A percentile compares a stretch with the other conserved stretches of the same genome.
These are phyloP conservation scores for Reutealis trisperma DNA, from an alignment of 345 rosid species.

Conservation along the genomic window DNA sequence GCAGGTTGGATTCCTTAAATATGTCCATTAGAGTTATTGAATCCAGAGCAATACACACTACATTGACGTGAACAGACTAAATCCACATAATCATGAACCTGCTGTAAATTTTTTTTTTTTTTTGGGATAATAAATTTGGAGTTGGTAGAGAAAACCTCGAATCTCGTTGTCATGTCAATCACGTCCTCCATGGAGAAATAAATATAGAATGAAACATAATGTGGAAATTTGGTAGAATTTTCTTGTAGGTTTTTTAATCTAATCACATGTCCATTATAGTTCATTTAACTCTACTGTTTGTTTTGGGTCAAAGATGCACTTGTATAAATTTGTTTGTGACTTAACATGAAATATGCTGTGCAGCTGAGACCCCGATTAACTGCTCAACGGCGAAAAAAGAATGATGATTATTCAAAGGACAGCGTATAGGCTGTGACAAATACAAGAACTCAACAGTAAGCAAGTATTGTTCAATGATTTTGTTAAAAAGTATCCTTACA, in stretches of 20 bases:
- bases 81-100: background rate
- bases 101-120: background rate
- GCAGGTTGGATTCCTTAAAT: background rate
- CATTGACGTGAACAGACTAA: background rate
- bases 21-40: background rate
- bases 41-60: background rate
- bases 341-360: slow-evolving; percentile 10
- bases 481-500: background rate
- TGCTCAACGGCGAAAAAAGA: slow-evolving; percentile 40
- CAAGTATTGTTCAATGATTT: background rate
- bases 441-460: background rate
- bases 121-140: background rate
- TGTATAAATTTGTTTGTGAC: background rate
- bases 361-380: slow-evolving; percentile 60
- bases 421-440: background rate
- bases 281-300: background rate
- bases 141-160: background rate
- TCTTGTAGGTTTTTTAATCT: background rate
- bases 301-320: background rate
- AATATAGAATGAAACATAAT: background rate
- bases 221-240: background rate
- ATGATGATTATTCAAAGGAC: background rate
- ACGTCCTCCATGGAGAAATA: background rate
- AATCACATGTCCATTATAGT: background rate
- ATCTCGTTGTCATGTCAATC: background rate